These are phyloP conservation scores for Aureobasidium sp. DNA, from an alignment of 2,329 filamentous ascomycete species.

Conservation along the genomic window DNA sequence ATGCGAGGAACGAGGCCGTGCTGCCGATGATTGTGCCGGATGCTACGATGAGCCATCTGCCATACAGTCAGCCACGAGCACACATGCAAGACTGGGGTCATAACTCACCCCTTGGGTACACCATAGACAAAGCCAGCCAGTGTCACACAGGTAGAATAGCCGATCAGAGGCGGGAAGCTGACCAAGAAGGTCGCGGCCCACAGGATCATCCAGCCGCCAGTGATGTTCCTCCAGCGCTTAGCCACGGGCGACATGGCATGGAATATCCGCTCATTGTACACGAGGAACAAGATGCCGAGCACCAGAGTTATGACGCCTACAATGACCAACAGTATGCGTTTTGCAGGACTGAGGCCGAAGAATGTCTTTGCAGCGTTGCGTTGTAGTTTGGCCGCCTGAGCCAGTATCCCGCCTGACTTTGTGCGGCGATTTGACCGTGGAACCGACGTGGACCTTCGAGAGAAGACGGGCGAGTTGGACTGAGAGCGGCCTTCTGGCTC, in stretches of 20 bases:
- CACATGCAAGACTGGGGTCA: background rate
- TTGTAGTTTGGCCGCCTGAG: constrained; percentile 39
- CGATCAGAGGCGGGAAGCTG: constrained; percentile 80
- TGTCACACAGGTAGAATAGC: constrained; percentile 72
- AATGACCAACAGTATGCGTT: constrained; percentile 53
- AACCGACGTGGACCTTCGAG: constrained; percentile 35
- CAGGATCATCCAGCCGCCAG: constrained; percentile 65
- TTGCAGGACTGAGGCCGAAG: constrained; percentile 50
- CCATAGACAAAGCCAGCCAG: constrained; percentile 66
- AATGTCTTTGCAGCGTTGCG: constrained; percentile 45
- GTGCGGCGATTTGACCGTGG: constrained; percentile 29
- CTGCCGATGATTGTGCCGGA: constrained; percentile 72
- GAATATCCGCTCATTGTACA: constrained; percentile 78
- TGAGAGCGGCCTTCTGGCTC: constrained; percentile 33
- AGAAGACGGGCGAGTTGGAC: constrained; percentile 46
- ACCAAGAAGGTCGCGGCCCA: constrained; percentile 69
- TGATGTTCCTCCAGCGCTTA: constrained; percentile 66
- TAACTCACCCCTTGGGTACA: constrained; percentile 60
- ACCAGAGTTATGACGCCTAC: constrained; percentile 47
- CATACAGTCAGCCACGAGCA: background rate
- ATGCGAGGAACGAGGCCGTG: constrained; percentile 71
- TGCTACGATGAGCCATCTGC: constrained; percentile 76
- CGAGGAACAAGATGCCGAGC: constrained; percentile 59
- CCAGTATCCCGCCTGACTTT: constrained; percentile 35
- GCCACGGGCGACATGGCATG: constrained; percentile 65